Base-by-base conservation (phyloP, 805 yeast genomes). In the Sugiyamaella valdiviana region DNA sequence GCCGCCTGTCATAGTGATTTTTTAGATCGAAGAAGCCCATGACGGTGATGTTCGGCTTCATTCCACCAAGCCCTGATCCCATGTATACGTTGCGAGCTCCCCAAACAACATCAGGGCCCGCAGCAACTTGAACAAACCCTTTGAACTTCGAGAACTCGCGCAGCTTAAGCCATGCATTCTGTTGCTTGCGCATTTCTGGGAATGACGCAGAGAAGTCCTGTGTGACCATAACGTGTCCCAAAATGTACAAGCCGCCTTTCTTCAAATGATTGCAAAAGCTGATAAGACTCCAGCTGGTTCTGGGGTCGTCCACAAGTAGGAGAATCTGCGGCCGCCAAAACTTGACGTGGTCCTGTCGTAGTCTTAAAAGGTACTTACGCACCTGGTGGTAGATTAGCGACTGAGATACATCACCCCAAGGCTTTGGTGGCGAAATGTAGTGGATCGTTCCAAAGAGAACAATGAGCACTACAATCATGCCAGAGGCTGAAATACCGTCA, bases 381-480 rank as follows among this genome's bases (percentile, higher is more conserved):
- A 93, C 98, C 66, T 93, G 99, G 63, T 93, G 99, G 64, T 93
- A 93, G 44, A 93, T 91, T 52, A 93, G 74, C 38, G 90, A 80
- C 66, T 93, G 99, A 2, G 98, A 90, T 20, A 93, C 97, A 66
- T 93, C 99, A 32, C 99, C 99, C 90, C 96, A 93, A 29, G 90
- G 85, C 62, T 88, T 89, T 5, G 99, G 97, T 1, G 97, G 96
- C 9, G 96, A 85, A 44, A 80, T 76, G 61, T 89, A 88, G 63
- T 93, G 98, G 55, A 93, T 93, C 46, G 85, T 64, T 40, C 88
- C 61, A 57, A 93, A 85, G 39, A 93, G 67, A 15, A 82, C 69
- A 36, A 79, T 63, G 57, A 89, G 72, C 47, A 83, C 78, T 9
- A 82, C 67, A 22, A 89, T 77, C 21, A 90, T 82, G 26, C 83